phyloP scores from a whole-genome alignment of 2,329 filamentous ascomycete species.

The Fusarium hainanense region DNA sequence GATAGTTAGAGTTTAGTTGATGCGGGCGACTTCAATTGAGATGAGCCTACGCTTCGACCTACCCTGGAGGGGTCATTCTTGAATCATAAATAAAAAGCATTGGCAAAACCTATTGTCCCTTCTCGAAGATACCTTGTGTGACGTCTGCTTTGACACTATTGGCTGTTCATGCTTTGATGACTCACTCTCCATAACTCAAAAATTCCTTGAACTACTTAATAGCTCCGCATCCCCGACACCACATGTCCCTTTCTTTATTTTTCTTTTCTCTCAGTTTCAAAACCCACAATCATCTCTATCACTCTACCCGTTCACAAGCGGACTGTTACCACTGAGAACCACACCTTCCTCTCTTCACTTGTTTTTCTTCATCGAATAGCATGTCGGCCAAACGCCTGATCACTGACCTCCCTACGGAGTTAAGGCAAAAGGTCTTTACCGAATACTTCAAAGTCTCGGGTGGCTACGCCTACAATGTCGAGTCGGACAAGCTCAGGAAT shows the following conservation, averaged over 20 bases:
- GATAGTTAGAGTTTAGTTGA: no score
- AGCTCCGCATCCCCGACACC: neutral
- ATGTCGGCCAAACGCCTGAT: neutral
- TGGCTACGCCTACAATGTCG: constrained; percentile 19
- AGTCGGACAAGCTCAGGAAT: constrained; percentile 1
- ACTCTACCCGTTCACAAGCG: no score
- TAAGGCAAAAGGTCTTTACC: constrained; percentile 19
- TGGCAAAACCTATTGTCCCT: no score
- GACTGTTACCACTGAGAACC: no score
- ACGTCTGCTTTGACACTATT: neutral
- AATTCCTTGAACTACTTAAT: neutral
- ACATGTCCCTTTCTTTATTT: no score
- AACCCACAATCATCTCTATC: neutral
- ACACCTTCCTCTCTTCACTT: no score
- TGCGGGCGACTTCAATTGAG: no score
- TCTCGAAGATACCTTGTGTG: neutral
- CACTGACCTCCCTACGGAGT: constrained; percentile 2
- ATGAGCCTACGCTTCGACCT: no score
- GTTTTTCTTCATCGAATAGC: no score
- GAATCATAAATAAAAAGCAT: no score
- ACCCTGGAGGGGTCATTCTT: no score
- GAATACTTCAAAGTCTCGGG: constrained; percentile 17
- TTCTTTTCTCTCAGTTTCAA: no score
- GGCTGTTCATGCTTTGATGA: neutral
- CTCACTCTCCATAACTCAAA: neutral